Conservation (phyloP, 345 rosid species). For the Eucalyptus pumila region DNA sequence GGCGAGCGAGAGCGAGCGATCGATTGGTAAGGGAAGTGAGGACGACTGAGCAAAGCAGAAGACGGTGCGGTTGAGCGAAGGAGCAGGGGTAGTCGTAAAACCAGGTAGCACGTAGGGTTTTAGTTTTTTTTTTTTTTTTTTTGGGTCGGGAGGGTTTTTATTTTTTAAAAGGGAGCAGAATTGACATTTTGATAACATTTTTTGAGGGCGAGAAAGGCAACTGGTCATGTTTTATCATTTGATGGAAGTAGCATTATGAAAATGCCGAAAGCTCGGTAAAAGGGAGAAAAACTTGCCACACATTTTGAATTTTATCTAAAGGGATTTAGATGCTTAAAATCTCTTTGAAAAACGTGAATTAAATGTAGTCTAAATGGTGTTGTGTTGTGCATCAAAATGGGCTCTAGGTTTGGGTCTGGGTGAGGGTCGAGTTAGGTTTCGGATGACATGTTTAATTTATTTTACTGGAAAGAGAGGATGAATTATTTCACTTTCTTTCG, state of each 20-base stretch:
- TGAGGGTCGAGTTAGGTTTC: fast-evolving
- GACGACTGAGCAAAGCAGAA: background rate
- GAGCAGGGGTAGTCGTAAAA: background rate
- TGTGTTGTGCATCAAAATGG: background rate
- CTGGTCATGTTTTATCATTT: background rate
- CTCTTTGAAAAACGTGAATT: too few relatives aligned
- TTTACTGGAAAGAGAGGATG: too few relatives aligned
- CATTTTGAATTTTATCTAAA: too few relatives aligned
- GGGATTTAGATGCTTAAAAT: too few relatives aligned
- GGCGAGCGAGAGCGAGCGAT: too few relatives aligned
- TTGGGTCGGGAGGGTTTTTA: too few relatives aligned
- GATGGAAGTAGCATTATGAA: too few relatives aligned
- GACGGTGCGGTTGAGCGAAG: background rate
- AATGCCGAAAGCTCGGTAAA: too few relatives aligned
- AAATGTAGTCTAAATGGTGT: too few relatives aligned
- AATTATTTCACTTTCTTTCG: fast-evolving
- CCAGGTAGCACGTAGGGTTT: too few relatives aligned
- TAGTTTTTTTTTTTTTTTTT: too few relatives aligned
- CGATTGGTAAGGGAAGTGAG: background rate
- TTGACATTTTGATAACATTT: background rate
- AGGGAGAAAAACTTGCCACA: too few relatives aligned
- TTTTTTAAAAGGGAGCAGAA: background rate
- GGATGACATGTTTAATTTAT: fast-evolving
- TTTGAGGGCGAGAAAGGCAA: background rate
- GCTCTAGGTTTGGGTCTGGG: fast-evolving